These are phyloP conservation scores for Endogone sp. DNA, from an alignment of 192 early-diverging fungal species.

Conservation along the genomic window DNA sequence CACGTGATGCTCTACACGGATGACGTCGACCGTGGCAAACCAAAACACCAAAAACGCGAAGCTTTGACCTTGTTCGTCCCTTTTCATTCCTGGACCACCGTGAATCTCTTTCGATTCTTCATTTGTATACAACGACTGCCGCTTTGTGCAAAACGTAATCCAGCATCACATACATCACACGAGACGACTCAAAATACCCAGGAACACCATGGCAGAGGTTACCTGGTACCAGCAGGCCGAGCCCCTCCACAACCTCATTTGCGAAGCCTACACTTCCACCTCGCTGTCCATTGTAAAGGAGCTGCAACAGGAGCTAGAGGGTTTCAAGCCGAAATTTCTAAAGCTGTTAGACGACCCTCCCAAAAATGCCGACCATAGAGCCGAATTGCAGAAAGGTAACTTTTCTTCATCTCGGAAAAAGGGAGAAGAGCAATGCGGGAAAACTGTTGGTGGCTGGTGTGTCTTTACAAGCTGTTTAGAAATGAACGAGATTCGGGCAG, in stretches of 20 bases:
- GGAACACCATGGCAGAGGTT: not conserved
- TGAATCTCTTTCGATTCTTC: not conserved
- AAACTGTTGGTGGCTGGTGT: no score
- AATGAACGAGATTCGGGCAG: not conserved
- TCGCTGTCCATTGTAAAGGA: not conserved
- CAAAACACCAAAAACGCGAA: not conserved
- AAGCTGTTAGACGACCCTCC: slow-evolving; percentile 20
- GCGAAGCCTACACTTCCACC: not conserved
- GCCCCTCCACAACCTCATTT: not conserved
- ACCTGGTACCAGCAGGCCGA: not conserved
- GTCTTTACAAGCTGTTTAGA: no score
- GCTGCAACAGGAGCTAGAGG: not conserved
- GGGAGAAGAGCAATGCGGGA: no score
- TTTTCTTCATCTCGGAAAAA: no score
- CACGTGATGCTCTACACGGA: not conserved
- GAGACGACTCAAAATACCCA: not conserved
- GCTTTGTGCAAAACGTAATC: no score
- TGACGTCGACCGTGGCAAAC: not conserved
- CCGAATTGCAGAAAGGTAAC: slow-evolving; percentile 19
- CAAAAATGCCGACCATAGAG: slow-evolving; percentile 17
- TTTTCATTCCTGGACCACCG: not conserved
- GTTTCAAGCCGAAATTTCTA: not conserved
- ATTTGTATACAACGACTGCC: not conserved
- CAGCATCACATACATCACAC: not conserved
- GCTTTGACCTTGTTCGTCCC: not conserved